A percentile compares a stretch with the other conserved stretches of the same genome.
phyloP scores from a whole-genome alignment of 148 eudicot species.

The Fagopyrum tataricum region DNA sequence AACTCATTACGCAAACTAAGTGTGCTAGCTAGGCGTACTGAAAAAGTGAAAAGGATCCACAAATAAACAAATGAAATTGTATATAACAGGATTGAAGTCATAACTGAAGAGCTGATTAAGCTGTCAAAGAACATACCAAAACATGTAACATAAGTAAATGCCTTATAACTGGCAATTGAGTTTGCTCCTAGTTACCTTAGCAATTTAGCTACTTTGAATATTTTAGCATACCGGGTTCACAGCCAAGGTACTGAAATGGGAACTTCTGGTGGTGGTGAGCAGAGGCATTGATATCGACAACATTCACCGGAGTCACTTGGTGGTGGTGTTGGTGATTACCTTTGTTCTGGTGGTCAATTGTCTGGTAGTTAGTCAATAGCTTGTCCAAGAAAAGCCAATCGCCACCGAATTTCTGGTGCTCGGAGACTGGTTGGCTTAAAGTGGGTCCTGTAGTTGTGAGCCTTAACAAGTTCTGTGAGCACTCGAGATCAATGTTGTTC shows the following conservation, averaged over 20 bases:
- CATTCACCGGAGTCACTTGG: conserved; percentile 19
- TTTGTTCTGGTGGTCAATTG: conserved; percentile 36
- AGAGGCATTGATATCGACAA: conserved; percentile 17
- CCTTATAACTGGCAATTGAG: neutral
- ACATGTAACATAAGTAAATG: neutral
- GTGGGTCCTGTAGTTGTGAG: conserved; percentile 27
- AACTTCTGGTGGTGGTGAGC: conserved; percentile 29
- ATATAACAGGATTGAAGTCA: neutral
- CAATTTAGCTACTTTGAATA: neutral
- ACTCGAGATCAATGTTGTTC: conserved; percentile 30
- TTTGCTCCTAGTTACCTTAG: neutral
- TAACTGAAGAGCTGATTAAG: neutral
- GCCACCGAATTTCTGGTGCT: conserved; percentile 16
- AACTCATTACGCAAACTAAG: too few species aligned
- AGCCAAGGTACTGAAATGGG: conserved; percentile 46
- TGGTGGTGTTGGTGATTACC: conserved; percentile 10
- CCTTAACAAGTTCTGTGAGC: conserved; percentile 34
- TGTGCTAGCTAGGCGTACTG: too few species aligned
- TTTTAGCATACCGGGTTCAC: conserved; percentile 16
- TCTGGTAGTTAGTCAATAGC: conserved; percentile 64
- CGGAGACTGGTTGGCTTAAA: conserved; percentile 12
- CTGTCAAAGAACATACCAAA: conserved; percentile 1
- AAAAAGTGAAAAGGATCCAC: too few species aligned
- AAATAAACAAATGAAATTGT: neutral
- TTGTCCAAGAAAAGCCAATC: conserved; percentile 80